These are phyloP conservation scores for Aspergillus texensis DNA, from an alignment of 2,329 filamentous ascomycete species.

Conservation along the genomic window DNA sequence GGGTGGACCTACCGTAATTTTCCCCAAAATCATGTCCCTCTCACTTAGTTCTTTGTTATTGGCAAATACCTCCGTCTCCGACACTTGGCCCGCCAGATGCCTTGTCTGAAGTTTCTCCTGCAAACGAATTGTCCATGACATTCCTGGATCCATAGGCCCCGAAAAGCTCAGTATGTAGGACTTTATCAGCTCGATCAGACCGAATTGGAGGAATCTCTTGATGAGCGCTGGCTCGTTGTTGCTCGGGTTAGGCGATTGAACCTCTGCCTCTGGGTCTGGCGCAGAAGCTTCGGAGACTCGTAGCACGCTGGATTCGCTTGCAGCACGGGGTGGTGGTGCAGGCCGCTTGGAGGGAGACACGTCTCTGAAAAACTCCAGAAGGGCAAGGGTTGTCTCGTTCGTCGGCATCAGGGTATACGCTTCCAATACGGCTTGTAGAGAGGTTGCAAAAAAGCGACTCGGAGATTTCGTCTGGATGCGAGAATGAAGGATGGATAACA, in stretches of 20 bases:
- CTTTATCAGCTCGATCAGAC: constrained; percentile 63
- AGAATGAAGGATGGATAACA: constrained; percentile 61
- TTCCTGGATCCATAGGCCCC: constrained; percentile 38
- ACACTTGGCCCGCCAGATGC: constrained; percentile 51
- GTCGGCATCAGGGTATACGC: constrained; percentile 61
- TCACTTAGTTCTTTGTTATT: constrained; percentile 53
- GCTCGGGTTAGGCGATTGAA: constrained; percentile 40
- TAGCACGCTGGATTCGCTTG: constrained; percentile 50
- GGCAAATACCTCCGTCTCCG: constrained; percentile 55
- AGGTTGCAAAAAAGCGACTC: constrained; percentile 66
- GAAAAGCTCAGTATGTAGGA: constrained; percentile 56
- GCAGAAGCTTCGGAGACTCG: constrained; percentile 41
- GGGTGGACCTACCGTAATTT: constrained; percentile 50
- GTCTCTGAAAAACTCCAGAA: constrained; percentile 61
- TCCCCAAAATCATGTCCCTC: constrained; percentile 59
- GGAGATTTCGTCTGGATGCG: constrained; percentile 67
- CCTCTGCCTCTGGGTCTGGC: constrained; percentile 62
- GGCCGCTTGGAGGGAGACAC: constrained; percentile 61
- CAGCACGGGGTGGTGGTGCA: constrained; percentile 60
- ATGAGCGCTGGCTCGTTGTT: constrained; percentile 56
- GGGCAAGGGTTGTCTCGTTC: constrained; percentile 59
- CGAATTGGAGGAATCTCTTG: constrained; percentile 61
- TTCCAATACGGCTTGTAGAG: constrained; percentile 62
- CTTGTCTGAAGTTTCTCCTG: constrained; percentile 61
- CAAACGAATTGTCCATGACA: constrained; percentile 52